These are phyloP conservation scores for Jaltomata sinuosa DNA, from an alignment of 257 asterid genomes.

Conservation along the genomic window DNA sequence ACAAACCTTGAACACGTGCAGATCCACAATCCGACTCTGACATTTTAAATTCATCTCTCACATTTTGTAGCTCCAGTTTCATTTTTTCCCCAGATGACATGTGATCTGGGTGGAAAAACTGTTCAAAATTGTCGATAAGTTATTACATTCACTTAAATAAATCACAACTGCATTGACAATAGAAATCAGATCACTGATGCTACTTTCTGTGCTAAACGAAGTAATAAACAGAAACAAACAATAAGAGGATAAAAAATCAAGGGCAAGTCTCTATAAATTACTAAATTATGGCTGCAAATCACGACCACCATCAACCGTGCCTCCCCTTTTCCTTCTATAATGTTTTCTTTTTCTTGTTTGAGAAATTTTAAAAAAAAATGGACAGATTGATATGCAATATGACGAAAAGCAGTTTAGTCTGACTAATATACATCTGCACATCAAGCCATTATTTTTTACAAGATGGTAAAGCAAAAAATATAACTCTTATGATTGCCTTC, in stretches of 20 bases:
- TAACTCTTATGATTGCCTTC: neutral
- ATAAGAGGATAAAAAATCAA: neutral
- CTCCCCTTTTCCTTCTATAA: neutral
- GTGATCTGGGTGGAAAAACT: slow-evolving; percentile 86
- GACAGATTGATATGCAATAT: neutral
- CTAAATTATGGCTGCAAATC: neutral
- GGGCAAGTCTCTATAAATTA: neutral
- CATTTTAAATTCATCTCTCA: slow-evolving; percentile 80
- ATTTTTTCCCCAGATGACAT: slow-evolving; percentile 89
- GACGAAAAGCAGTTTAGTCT: neutral
- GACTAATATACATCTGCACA: neutral
- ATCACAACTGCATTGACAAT: neutral
- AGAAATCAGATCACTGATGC: neutral
- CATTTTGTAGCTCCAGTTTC: slow-evolving; percentile 76
- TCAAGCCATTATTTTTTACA: neutral
- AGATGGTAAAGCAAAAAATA: neutral
- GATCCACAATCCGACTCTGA: slow-evolving; percentile 97
- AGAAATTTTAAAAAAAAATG: neutral
- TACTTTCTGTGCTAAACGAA: neutral
- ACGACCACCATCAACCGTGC: neutral
- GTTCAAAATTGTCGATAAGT: slow-evolving; percentile 12
- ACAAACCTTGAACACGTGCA: slow-evolving; percentile 84
- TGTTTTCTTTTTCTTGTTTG: neutral
- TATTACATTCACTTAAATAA: neutral
- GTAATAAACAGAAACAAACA: neutral